Evolutionary conservation across 176 grass and related monocot species (phyloP).

Genomic region (Triticum timopheevii): DNA sequence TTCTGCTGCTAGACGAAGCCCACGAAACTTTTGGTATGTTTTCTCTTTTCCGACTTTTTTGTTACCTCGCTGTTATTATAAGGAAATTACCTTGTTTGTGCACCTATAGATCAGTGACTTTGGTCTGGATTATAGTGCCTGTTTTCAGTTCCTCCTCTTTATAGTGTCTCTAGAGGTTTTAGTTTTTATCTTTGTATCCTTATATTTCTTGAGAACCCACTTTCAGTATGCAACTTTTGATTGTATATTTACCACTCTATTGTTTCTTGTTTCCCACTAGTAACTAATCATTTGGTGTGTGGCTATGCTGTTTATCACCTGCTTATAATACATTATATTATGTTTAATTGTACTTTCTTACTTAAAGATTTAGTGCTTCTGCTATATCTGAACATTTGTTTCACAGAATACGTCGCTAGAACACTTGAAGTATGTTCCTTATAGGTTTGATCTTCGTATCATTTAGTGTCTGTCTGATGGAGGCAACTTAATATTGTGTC

Average conservation of each 20-base stretch:
- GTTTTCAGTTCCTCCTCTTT: not conserved
- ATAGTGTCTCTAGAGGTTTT: not conserved
- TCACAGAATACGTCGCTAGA: conserved; percentile 10
- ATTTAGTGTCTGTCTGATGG: conserved; percentile 38
- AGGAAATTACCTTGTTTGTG: conserved; percentile 10
- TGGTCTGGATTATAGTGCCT: not conserved
- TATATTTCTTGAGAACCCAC: conserved; percentile 8
- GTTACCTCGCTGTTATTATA: not conserved
- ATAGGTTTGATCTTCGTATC: conserved; percentile 30
- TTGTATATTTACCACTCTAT: not conserved
- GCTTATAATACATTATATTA: not conserved
- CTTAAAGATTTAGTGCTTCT: not conserved
- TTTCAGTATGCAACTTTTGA: conserved; percentile 5
- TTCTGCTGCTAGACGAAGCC: conserved; percentile 77
- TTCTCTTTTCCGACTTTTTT: conserved; percentile 23
- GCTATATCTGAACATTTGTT: conserved; percentile 13
- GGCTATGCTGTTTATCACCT: not conserved
- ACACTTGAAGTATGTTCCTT: conserved; percentile 16
- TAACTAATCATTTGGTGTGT: conserved; percentile 13
- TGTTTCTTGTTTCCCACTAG: not conserved
- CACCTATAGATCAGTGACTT: not conserved
- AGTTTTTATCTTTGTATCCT: not conserved
- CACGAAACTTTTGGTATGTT: conserved; percentile 92
- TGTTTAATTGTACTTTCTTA: not conserved
- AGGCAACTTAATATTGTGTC: conserved; percentile 38